Evolutionary conservation across 2,329 filamentous ascomycete species (phyloP).

Genomic region (Colletotrichum sp.): DNA sequence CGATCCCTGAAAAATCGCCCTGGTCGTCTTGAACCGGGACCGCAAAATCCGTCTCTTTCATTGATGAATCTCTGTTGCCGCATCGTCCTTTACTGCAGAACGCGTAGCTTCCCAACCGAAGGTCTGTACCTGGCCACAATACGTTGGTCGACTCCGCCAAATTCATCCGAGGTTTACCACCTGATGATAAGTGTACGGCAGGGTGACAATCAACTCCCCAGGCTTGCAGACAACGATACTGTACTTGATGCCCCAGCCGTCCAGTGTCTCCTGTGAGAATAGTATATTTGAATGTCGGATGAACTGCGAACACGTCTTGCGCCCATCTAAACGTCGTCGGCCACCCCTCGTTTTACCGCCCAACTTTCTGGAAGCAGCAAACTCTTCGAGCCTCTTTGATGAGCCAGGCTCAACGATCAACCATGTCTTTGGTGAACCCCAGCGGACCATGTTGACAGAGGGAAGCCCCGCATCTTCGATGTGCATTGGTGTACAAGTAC

Average conservation of each 20-base stretch:
- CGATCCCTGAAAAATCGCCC: neutral
- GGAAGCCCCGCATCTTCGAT: neutral
- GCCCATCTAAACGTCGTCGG: neutral
- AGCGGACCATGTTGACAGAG: neutral
- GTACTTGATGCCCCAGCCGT: neutral
- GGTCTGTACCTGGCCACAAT: neutral
- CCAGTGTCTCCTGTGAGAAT: neutral
- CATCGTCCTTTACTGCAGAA: neutral
- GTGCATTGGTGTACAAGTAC: neutral
- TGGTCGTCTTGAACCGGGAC: neutral
- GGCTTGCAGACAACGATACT: neutral
- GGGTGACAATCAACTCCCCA: neutral
- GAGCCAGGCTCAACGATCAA: neutral
- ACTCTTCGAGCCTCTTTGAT: neutral
- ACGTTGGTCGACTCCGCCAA: neutral
- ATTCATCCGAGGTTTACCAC: neutral
- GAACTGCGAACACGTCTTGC: neutral
- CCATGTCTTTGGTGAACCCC: neutral
- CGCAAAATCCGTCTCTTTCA: neutral
- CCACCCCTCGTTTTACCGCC: neutral
- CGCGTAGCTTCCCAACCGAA: neutral
- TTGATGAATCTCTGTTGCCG: neutral
- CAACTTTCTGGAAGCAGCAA: neutral
- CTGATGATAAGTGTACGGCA: neutral
- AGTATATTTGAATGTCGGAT: neutral